Conservation (phyloP, 345 rosid species). For the Aegle marmelos region DNA sequence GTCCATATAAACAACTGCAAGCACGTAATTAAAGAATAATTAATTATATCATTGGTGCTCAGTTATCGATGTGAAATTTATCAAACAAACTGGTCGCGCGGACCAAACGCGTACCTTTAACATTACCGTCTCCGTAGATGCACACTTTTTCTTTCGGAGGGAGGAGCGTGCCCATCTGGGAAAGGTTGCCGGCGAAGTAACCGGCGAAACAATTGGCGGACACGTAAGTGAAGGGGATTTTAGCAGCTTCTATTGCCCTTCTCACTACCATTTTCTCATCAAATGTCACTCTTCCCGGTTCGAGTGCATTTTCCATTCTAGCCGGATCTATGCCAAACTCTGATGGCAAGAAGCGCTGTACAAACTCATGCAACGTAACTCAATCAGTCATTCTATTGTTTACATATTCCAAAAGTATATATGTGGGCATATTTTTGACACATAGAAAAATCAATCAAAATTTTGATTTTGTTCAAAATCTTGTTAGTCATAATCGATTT, state of each 20-base stretch:
- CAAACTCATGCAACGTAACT: background rate
- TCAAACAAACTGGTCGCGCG: background rate
- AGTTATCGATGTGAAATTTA: background rate
- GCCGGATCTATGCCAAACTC: constrained; percentile 93
- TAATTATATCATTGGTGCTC: background rate
- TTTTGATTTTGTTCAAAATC: no score
- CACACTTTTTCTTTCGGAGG: constrained; percentile 55
- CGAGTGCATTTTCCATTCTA: constrained; percentile 65
- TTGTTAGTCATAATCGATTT: no score
- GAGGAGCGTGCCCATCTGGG: constrained; percentile 52
- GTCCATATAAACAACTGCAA: constrained; percentile 49
- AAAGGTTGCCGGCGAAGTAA: constrained; percentile 69
- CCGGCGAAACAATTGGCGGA: constrained; percentile 78
- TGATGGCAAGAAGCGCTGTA: constrained; percentile 77
- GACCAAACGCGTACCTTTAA: constrained; percentile 45
- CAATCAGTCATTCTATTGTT: background rate
- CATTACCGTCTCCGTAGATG: constrained; percentile 73
- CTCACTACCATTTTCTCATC: constrained; percentile 82
- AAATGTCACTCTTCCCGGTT: constrained; percentile 74
- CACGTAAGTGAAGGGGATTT: constrained; percentile 72
- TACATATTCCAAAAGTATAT: no score
- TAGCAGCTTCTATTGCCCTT: constrained; percentile 67
- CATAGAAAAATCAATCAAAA: background rate
- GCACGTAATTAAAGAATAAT: background rate
- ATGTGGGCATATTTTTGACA: no score